Percentiles rank a stretch among this genome's conserved stretches.
Conservation (phyloP, 768 basidiomycete species). For the Lyophyllum atratum region DNA sequence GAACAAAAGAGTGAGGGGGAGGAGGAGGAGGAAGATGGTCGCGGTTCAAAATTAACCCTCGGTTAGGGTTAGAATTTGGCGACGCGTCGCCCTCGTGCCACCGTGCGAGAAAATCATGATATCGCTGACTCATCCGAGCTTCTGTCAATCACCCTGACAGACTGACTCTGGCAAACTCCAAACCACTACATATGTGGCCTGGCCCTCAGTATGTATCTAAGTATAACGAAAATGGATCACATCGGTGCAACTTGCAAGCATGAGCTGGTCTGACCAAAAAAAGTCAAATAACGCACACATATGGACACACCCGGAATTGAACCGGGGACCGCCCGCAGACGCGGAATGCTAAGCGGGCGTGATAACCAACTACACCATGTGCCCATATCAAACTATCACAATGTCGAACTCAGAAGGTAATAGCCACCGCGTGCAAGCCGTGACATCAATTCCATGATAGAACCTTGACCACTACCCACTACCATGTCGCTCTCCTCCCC, state of each 20-base stretch:
- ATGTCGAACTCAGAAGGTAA: no score
- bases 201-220: no score
- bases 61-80: not conserved
- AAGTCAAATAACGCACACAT: not conserved
- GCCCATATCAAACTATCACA: no score
- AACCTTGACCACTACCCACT: not conserved
- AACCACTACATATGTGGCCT: no score
- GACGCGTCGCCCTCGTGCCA: conserved; percentile 12
- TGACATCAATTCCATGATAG: no score
- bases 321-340: conserved; percentile 6
- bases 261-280: no score
- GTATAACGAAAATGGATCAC: no score
- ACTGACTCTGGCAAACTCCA: no score
- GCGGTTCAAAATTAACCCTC: conserved; percentile 4
- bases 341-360: conserved; percentile 4
- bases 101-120: conserved; percentile 1
- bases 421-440: no score
- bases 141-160: no score
- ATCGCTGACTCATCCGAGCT: not conserved
- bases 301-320: conserved; percentile 15
- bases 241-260: no score
- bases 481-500: not conserved
- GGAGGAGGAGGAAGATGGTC: not conserved
- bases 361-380: conserved; percentile 15
- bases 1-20: not conserved